Conservation (phyloP, 1,284 basidiomycete species). For the Waitea zeae region DNA sequence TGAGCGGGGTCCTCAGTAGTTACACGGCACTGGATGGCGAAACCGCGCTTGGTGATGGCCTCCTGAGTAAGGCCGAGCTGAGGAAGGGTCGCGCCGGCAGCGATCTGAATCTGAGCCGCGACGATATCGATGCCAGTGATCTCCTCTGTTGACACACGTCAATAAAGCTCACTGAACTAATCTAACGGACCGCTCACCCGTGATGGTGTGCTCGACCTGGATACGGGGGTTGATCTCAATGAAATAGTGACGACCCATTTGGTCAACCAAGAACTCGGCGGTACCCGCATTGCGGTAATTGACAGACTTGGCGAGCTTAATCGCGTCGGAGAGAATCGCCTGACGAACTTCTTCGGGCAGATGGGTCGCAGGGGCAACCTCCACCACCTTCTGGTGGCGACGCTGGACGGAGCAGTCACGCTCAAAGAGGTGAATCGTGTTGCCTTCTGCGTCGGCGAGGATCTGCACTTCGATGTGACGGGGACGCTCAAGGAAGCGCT, state of each 20-base stretch:
- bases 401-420: constrained; percentile 98
- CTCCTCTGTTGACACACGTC: constrained; percentile 49
- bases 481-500: constrained; percentile 91
- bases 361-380: constrained; percentile 94
- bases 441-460: constrained; percentile 80
- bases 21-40: constrained; percentile 97
- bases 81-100: constrained; percentile 87
- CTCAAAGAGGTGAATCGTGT: constrained; percentile 94
- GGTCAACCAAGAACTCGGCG: constrained; percentile 93
- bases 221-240: constrained; percentile 98
- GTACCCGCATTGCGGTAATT: constrained; percentile 95
- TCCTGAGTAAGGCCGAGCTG: constrained; percentile 97
- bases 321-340: constrained; percentile 80
- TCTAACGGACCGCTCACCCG: constrained; percentile 32
- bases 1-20: constrained; percentile 94
- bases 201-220: constrained; percentile 97
- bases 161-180: constrained; percentile 5
- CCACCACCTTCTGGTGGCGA: constrained; percentile 97
- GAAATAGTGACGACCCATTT: constrained; percentile 92
- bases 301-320: constrained; percentile 86
- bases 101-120: constrained; percentile 97
- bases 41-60: constrained; percentile 89
- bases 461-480: constrained; percentile 97
- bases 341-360: constrained; percentile 84
- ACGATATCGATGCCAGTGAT: constrained; percentile 99